phyloP scores from a whole-genome alignment of 305 asterid genomes.

The Fraxinus latifolia region DNA sequence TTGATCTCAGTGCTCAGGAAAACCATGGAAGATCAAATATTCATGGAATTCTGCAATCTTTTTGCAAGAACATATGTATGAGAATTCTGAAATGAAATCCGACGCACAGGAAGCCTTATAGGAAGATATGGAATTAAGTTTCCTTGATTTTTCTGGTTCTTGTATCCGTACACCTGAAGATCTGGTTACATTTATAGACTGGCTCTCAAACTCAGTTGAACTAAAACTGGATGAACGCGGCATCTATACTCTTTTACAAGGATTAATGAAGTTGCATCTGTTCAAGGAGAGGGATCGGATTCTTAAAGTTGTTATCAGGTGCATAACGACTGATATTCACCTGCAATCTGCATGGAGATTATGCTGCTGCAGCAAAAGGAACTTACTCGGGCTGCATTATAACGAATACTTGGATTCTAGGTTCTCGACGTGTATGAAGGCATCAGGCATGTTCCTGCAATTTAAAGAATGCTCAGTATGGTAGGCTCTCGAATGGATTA shows the following conservation, averaged over 20 bases:
- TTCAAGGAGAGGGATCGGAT: background rate
- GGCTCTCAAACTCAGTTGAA: slow-evolving; percentile 31
- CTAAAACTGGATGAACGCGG: slow-evolving; percentile 24
- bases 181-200: slow-evolving; percentile 51
- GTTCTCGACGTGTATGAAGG: background rate
- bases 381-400: background rate
- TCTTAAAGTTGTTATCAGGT: background rate
- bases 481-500: background rate
- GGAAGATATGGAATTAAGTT: slow-evolving; percentile 27
- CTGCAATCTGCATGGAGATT: background rate
- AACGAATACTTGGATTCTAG: background rate
- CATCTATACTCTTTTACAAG: background rate
- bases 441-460: background rate
- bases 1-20: slow-evolving; percentile 20
- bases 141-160: slow-evolving; percentile 25
- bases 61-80: slow-evolving; percentile 49
- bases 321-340: background rate
- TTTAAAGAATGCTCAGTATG: background rate
- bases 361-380: background rate
- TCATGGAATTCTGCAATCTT: slow-evolving; percentile 46
- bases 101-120: slow-evolving; percentile 17
- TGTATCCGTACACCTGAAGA: slow-evolving; percentile 45
- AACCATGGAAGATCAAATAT: slow-evolving; percentile 44
- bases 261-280: background rate
- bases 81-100: slow-evolving; percentile 20